Percentiles rank a stretch among this genome's conserved stretches.
Conservation (phyloP, 345 rosid genomes). For the Citrus sinensis region DVS_A1.0 CM039162.1:28524001-28524500, state of each 20-base stretch:
- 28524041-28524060: slow-evolving; percentile 27
- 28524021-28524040: slow-evolving; percentile 37
- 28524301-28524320: slow-evolving; percentile 32
- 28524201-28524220: slow-evolving; percentile 29
- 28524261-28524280: slow-evolving; percentile 33
- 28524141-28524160: slow-evolving; percentile 46
- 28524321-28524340: slow-evolving; percentile 28
- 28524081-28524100: slow-evolving; percentile 38
- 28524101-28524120: slow-evolving; percentile 31
- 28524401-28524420: slow-evolving; percentile 37
- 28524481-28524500: slow-evolving; percentile 23
- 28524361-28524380: slow-evolving; percentile 45
- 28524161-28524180: slow-evolving; percentile 39
- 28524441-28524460: slow-evolving; percentile 36
- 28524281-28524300: slow-evolving; percentile 38
- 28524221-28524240: slow-evolving; percentile 42
- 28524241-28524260: slow-evolving; percentile 32
- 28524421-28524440: slow-evolving; percentile 33
- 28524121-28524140: slow-evolving; percentile 27
- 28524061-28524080: slow-evolving; percentile 26
- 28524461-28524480: slow-evolving; percentile 29
- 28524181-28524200: slow-evolving; percentile 39
- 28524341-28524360: slow-evolving; percentile 33
- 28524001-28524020: slow-evolving; percentile 37
- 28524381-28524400: slow-evolving; percentile 40